These are phyloP conservation scores for Pythium vanterpoolii DNA, from an alignment of 352 stramenopile genomes.

Conservation along the genomic window DNA sequence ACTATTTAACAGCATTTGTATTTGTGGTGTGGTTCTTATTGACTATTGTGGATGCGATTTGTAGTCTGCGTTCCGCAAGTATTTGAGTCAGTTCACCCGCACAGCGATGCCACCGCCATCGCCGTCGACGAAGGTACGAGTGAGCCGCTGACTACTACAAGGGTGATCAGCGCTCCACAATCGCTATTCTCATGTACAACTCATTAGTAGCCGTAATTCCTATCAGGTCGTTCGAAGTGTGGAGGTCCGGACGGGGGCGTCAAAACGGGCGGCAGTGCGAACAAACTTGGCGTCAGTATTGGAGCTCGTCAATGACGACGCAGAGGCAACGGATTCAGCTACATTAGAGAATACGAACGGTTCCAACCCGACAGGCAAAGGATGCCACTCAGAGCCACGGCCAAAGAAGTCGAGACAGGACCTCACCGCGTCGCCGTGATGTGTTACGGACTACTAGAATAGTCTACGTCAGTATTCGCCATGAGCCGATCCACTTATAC, in stretches of 20 bases:
- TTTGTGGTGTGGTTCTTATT: too few species aligned
- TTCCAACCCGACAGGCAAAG: not conserved
- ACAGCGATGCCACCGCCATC: constrained; percentile 62
- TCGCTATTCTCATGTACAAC: not conserved
- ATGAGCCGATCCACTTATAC: too few species aligned
- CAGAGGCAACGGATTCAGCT: not conserved
- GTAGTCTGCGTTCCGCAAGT: constrained; percentile 57
- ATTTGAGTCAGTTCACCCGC: constrained; percentile 60
- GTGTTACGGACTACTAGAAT: too few species aligned
- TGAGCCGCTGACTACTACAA: not conserved
- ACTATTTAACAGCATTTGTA: not conserved
- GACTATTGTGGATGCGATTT: not conserved
- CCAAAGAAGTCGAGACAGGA: not conserved
- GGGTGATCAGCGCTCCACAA: not conserved
- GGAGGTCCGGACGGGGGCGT: too few species aligned
- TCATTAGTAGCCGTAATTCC: not conserved
- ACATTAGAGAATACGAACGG: not conserved
- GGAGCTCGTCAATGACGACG: not conserved
- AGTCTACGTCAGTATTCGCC: too few species aligned
- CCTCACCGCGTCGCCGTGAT: too few species aligned
- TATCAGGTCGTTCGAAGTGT: too few species aligned
- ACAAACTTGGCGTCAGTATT: too few species aligned
- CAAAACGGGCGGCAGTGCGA: too few species aligned
- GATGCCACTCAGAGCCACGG: not conserved
- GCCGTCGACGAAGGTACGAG: constrained; percentile 60